phyloP scores from a whole-genome alignment of 2,329 filamentous ascomycete species.

The Graphilbum sp. region DNA sequence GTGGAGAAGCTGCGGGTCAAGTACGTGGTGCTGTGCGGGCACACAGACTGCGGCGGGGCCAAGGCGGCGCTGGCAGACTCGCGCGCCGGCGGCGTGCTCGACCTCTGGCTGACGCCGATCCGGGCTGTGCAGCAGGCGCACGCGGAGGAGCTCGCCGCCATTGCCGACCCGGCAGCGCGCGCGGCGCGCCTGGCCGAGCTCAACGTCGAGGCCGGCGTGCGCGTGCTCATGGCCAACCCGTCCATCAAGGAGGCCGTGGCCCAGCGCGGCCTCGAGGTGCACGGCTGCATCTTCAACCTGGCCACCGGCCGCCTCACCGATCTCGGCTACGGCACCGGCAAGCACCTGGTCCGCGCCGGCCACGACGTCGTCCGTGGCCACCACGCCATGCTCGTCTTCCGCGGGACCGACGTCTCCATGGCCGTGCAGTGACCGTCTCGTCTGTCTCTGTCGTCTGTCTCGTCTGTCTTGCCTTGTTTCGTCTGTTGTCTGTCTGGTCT shows the following conservation, averaged over 20 bases:
- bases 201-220: constrained; percentile 56
- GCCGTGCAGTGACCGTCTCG: neutral
- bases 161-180: constrained; percentile 36
- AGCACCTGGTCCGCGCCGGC: neutral
- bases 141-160: constrained; percentile 35
- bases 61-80: constrained; percentile 35
- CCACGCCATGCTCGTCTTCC: constrained; percentile 35
- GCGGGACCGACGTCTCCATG: constrained; percentile 23
- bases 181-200: constrained; percentile 53
- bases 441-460: neutral
- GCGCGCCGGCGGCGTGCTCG: constrained; percentile 34
- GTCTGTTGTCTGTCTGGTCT: no score
- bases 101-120: constrained; percentile 37
- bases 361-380: constrained; percentile 27
- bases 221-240: constrained; percentile 50
- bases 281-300: constrained; percentile 62
- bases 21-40: constrained; percentile 55
- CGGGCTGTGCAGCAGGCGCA: constrained; percentile 27
- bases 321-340: constrained; percentile 26
- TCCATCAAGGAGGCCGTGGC: constrained; percentile 53
- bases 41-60: constrained; percentile 52
- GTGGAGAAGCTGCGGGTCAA: constrained; percentile 55
- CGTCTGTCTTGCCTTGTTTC: no score
- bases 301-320: constrained; percentile 30
- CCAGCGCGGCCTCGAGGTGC: constrained; percentile 55